Base-by-base conservation (phyloP, 768 basidiomycete species). In the Phanerochaete sordida region DNA sequence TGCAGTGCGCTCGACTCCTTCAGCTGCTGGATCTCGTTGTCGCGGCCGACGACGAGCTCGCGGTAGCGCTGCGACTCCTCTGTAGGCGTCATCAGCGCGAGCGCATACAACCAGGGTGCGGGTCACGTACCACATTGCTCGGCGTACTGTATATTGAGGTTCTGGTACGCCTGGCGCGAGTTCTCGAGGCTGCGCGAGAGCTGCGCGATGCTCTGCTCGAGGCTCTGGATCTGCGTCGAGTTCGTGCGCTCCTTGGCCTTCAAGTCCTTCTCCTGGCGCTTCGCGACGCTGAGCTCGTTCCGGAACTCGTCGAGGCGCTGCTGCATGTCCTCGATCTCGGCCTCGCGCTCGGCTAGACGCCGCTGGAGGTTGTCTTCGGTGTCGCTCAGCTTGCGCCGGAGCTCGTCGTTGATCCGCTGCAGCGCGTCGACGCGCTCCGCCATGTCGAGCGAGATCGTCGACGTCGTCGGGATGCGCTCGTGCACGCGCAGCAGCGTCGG, bases 251-350 rank as follows among this genome's bases (percentile, higher is more conserved):
- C 95, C 72, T 95, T 95, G 13, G 83, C 78, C 47, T 91, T 80
- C 64, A 96, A 73, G 67, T 98, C 95, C 75, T 98, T 97, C 73
- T 98, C 95, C 67, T 98, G 94, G 43, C 91, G 82, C 72, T 92
- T 91, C 4, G 90, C 87, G 6, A 88, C 81, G 15, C 79, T 86
- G 8, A 97, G 77, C 72, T 97, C 95, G 13, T 77, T 82, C 63
- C 81, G 77, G 61, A 88, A 72, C 69, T 97, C 93, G 59, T 97
- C 95, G 59, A 96, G 70, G 30, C 83, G 79, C 3, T 73, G 74
- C 67, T 95, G 87, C 73, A 91, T 82, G 60, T 93, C 90, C 65
- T 91, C 90, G 28, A 95, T 73, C 66, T 94, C 88, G n/a, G 77
- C 70, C 71, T 96, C 94, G 64, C 93, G 91, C 54, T 93, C 90